Evolutionary conservation across 2,329 filamentous ascomycete genomes (phyloP).

Genomic region (Ramichloridium luteum): DNA sequence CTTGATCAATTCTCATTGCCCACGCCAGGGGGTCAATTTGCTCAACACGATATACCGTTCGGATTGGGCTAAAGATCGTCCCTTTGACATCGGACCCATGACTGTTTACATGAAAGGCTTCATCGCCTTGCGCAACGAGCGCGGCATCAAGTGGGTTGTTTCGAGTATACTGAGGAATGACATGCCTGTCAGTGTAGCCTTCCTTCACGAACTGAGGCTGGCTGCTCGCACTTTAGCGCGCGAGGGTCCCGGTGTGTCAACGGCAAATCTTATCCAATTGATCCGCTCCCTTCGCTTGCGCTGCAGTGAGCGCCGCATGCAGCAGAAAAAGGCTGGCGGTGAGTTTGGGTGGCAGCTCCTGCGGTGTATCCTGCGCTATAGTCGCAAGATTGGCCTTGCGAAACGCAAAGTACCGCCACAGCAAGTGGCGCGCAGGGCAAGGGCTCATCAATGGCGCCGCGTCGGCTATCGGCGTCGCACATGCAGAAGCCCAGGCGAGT

Average conservation of each 20-base stretch:
- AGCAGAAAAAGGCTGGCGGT: background rate
- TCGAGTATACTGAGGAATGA: conserved; percentile 16
- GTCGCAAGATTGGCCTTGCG: too few relatives aligned
- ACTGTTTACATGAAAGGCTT: conserved; percentile 23
- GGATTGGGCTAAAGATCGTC: conserved; percentile 11
- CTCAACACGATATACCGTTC: conserved; percentile 19
- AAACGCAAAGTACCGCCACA: too few relatives aligned
- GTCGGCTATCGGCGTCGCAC: too few relatives aligned
- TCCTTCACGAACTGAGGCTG: conserved; percentile 9
- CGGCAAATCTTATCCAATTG: too few relatives aligned
- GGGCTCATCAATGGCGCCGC: too few relatives aligned
- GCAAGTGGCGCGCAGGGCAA: too few relatives aligned
- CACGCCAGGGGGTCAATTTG: conserved; percentile 19
- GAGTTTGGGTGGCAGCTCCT: background rate
- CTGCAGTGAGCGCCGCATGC: background rate
- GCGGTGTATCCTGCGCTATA: background rate
- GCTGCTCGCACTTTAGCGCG: too few relatives aligned
- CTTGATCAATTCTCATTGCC: conserved; percentile 16
- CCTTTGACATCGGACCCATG: conserved; percentile 21
- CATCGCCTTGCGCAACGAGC: conserved; percentile 8
- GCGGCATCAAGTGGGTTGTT: conserved; percentile 21
- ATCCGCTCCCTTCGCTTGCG: too few relatives aligned
- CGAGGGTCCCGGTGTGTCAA: too few relatives aligned
- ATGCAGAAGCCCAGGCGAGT: too few relatives aligned
- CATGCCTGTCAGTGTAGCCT: conserved; percentile 19